These are phyloP conservation scores for Neoascochyta sp. DNA, from an alignment of 2,329 filamentous ascomycete species.

Conservation along the genomic window DNA sequence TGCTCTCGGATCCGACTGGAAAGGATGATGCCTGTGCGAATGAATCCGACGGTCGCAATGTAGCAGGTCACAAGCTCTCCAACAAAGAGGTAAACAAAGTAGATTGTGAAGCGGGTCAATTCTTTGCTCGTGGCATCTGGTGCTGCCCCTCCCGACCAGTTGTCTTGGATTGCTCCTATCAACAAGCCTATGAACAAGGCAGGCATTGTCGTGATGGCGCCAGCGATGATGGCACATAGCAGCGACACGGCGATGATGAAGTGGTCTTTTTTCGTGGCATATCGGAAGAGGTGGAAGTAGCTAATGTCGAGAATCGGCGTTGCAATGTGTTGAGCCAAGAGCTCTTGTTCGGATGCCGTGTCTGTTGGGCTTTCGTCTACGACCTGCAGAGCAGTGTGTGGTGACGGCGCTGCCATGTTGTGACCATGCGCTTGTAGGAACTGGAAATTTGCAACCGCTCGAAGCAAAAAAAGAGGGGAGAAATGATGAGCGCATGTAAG, in stretches of 20 bases:
- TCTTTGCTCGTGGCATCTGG: background rate
- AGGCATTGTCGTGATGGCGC: background rate
- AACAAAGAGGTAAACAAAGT: conserved; percentile 21
- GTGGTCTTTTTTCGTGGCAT: background rate
- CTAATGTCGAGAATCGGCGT: background rate
- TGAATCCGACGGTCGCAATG: conserved; percentile 75
- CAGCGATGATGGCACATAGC: background rate
- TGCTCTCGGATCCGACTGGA: conserved; percentile 33
- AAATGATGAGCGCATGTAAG: too few species aligned
- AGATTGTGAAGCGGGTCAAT: conserved; percentile 12
- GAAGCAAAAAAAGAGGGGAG: too few species aligned
- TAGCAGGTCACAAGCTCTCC: conserved; percentile 59
- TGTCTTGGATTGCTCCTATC: background rate
- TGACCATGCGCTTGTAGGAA: background rate
- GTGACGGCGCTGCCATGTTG: background rate
- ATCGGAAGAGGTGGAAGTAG: background rate
- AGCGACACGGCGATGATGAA: background rate
- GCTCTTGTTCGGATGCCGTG: background rate
- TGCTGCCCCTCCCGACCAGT: background rate
- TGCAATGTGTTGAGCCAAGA: background rate
- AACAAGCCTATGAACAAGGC: background rate
- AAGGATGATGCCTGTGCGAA: conserved; percentile 54
- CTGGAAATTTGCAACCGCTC: too few species aligned
- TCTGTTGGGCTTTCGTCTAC: background rate
- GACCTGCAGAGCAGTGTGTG: background rate